Percentiles rank a stretch among this genome's conserved stretches.
Evolutionary conservation across 1,139 yeast genomes (phyloP).

Genomic region (Barnettozyma hawaiiensis): DNA sequence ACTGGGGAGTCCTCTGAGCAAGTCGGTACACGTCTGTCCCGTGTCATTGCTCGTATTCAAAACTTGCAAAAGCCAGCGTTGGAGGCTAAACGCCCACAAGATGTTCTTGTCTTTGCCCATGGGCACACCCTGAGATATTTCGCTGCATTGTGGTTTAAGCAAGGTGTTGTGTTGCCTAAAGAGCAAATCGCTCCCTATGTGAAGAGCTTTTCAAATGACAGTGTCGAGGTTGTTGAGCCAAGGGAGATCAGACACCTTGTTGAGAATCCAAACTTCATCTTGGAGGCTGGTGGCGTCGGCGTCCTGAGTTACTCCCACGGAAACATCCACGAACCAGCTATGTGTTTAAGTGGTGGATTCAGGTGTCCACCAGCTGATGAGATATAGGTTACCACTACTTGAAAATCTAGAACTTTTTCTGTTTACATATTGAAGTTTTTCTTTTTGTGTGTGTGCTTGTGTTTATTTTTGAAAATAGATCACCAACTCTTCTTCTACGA

Average conservation of each 20-base stretch:
- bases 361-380: conserved; percentile 56
- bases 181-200: conserved; percentile 17
- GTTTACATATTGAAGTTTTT: no score
- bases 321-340: conserved; percentile 79
- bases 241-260: conserved; percentile 29
- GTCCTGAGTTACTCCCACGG: conserved; percentile 87
- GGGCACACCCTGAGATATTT: conserved; percentile 90
- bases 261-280: conserved; percentile 69
- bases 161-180: conserved; percentile 29
- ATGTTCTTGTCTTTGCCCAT: conserved; percentile 80
- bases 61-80: conserved; percentile 57
- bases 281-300: conserved; percentile 96
- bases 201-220: conserved; percentile 26
- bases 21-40: conserved; percentile 66
- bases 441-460: no score
- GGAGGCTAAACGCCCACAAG: conserved; percentile 51
- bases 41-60: conserved; percentile 57
- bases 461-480: neutral
- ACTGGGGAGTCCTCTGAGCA: conserved; percentile 70
- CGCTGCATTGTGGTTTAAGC: conserved; percentile 76
- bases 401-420: no score
- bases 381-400: no score
- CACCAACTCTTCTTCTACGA: no score
- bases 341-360: conserved; percentile 76
- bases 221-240: conserved; percentile 30